These are phyloP conservation scores for Colletotrichum liaoningense DNA, from an alignment of 2,329 filamentous ascomycete genomes.

Conservation along the genomic window DNA sequence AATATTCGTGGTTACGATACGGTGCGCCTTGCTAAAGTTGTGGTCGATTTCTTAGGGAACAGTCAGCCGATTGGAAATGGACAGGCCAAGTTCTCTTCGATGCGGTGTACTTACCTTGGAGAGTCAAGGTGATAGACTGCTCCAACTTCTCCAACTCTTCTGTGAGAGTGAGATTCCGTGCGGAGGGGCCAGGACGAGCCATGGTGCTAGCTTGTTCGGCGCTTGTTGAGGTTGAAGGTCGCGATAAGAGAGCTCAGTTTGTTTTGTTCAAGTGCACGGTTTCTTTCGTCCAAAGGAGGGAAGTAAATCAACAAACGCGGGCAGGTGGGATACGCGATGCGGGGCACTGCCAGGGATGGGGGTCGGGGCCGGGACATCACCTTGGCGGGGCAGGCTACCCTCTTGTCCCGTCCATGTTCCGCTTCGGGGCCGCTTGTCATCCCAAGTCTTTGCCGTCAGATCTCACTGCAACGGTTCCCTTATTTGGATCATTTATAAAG, in stretches of 20 bases:
- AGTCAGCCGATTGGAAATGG: background rate
- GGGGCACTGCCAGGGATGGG: slow-evolving; percentile 40
- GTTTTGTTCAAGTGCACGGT: slow-evolving; percentile 17
- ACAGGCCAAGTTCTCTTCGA: slow-evolving; percentile 23
- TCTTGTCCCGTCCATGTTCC: background rate
- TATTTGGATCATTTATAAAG: no score
- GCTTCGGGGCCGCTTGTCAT: background rate
- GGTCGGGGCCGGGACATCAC: background rate
- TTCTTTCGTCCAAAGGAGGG: slow-evolving; percentile 26
- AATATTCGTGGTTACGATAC: slow-evolving; percentile 94
- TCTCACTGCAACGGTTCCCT: background rate
- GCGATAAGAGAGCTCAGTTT: background rate
- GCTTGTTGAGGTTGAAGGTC: background rate
- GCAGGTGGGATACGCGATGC: slow-evolving; percentile 44
- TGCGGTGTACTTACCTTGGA: slow-evolving; percentile 74
- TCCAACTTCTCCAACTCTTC: slow-evolving; percentile 97
- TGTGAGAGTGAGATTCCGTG: slow-evolving; percentile 79
- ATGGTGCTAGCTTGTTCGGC: slow-evolving; percentile 48
- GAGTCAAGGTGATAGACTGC: slow-evolving; percentile 94
- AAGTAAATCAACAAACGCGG: slow-evolving; percentile 29
- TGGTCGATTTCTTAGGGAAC: slow-evolving; percentile 89
- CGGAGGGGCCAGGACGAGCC: slow-evolving; percentile 60
- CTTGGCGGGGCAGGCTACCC: background rate
- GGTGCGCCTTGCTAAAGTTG: slow-evolving; percentile 96
- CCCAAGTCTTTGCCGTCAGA: background rate